Conservation (phyloP, 1,284 basidiomycete species). For the Papiliotrema fonsecae region DNA sequence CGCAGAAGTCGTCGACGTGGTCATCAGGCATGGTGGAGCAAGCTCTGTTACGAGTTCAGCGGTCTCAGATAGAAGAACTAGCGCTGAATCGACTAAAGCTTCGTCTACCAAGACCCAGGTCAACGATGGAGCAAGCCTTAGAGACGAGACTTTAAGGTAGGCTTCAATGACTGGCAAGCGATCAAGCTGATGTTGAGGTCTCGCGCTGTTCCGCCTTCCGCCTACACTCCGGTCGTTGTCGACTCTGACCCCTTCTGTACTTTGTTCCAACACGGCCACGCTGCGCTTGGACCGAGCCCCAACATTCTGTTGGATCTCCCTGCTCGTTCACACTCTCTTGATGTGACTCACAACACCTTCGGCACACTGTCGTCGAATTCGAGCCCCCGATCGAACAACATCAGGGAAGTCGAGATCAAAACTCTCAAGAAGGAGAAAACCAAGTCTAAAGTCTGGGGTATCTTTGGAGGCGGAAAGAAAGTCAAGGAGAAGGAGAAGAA, state of each 20-base stretch:
- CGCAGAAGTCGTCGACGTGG: conserved; percentile 25
- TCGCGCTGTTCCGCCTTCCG: too few species aligned
- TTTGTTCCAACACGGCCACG: too few species aligned
- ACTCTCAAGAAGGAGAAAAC: conserved; percentile 33
- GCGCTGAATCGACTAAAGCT: conserved; percentile 22
- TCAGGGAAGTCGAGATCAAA: conserved; percentile 2
- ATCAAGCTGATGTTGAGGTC: background rate
- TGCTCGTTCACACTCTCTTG: too few species aligned
- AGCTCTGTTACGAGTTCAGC: background rate
- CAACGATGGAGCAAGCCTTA: conserved; percentile 14
- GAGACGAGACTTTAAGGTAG: conserved; percentile 6
- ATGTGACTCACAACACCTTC: too few species aligned
- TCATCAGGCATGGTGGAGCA: conserved; percentile 7
- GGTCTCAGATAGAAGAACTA: conserved; percentile 13
- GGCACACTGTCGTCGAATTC: too few species aligned
- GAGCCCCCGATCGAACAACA: conserved; percentile 4
- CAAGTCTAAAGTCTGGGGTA: conserved; percentile 35
- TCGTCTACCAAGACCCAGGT: conserved; percentile 20
- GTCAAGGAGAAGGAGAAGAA: conserved; percentile 23
- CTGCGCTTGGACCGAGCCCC: too few species aligned
- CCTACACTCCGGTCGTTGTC: too few species aligned
- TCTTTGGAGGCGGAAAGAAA: conserved; percentile 27
- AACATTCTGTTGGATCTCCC: too few species aligned
- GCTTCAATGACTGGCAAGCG: too few species aligned
- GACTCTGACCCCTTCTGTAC: too few species aligned